Percentiles rank a stretch among this genome's conserved stretches.
phyloP scores from a whole-genome alignment of 176 grass and related monocot genomes.

The Stipa capillata region DNA sequence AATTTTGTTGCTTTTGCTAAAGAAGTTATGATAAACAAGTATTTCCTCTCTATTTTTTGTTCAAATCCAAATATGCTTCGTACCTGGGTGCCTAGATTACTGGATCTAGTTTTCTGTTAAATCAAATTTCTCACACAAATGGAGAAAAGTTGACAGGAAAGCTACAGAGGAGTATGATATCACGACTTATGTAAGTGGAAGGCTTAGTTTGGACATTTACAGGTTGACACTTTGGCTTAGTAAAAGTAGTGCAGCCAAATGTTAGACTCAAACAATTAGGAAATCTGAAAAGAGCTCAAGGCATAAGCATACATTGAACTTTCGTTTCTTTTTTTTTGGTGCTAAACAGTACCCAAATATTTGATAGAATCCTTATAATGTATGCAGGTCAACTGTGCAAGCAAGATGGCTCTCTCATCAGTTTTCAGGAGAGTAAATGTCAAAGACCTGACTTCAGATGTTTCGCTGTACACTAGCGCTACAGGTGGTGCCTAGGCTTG shows the following conservation, averaged over 20 bases:
- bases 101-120: background rate
- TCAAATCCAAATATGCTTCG: background rate
- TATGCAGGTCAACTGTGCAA: conserved; percentile 2
- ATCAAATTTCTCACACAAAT: background rate
- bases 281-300: background rate
- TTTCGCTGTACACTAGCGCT: conserved; percentile 34
- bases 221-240: background rate
- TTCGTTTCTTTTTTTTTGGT: background rate
- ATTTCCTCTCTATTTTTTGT: no score
- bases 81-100: background rate
- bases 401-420: conserved; percentile 37
- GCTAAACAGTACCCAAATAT: background rate
- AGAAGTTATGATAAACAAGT: no score
- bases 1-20: background rate
- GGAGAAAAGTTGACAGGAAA: background rate
- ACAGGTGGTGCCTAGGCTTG: conserved; percentile 24
- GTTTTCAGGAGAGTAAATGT: conserved; percentile 63
- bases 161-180: background rate
- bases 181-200: background rate
- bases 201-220: background rate
- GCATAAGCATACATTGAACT: background rate
- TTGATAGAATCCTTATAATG: background rate
- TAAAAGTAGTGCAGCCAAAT: background rate
- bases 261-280: background rate
- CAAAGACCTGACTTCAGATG: conserved; percentile 67